Conservation (phyloP, 2,329 filamentous ascomycete species). For the Cercospora sesami region DNA sequence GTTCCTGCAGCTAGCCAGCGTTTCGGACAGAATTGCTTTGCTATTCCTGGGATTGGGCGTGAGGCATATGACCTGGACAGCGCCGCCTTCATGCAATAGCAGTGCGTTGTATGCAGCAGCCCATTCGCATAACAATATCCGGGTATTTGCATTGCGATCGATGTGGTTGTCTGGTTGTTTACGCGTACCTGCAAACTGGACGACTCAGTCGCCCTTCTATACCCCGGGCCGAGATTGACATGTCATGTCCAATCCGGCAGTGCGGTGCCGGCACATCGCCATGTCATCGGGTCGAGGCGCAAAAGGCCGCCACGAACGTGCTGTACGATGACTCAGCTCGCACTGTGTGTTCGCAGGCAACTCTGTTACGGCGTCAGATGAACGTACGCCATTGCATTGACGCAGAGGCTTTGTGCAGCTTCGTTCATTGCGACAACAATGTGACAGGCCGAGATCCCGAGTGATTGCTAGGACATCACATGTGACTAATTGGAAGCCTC, state of each 20-base stretch:
- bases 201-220: not conserved
- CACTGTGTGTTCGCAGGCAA: not conserved
- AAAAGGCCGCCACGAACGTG: not conserved
- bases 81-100: constrained; percentile 1
- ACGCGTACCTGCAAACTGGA: constrained; percentile 6
- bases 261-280: not conserved
- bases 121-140: not conserved
- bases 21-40: constrained; percentile 8
- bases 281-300: not conserved
- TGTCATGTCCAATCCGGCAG: not conserved
- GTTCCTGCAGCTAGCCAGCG: constrained; percentile 9
- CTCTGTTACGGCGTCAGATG: not conserved
- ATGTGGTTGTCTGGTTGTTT: constrained; percentile 8
- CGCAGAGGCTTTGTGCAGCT: not conserved
- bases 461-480: not conserved
- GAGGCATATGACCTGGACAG: not conserved
- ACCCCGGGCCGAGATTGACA: not conserved
- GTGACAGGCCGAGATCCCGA: not conserved
- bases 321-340: not conserved
- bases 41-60: constrained; percentile 5
- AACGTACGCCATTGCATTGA: not conserved
- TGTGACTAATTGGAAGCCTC: not conserved
- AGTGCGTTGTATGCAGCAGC: not conserved
- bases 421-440: not conserved
- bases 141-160: not conserved